These are phyloP conservation scores for Backusella circina DNA, from an alignment of 192 early-diverging fungal genomes.

Conservation along the genomic window DNA sequence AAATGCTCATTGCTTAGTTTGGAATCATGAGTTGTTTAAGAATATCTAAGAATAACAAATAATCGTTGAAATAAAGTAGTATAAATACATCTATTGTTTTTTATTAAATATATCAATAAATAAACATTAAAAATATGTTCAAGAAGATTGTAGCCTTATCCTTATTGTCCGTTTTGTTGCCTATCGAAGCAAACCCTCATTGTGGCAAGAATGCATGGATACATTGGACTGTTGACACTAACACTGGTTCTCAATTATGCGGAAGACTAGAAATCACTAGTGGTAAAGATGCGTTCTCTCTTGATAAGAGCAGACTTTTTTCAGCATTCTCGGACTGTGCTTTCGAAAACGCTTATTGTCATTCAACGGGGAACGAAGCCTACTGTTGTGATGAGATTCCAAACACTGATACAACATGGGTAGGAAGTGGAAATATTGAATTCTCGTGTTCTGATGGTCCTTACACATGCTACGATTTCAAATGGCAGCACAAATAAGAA, in stretches of 20 bases:
- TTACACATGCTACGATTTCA: not conserved
- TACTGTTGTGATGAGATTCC: not conserved
- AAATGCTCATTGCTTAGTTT: not conserved
- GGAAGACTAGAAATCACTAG: not conserved
- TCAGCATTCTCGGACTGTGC: not conserved
- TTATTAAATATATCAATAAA: not conserved
- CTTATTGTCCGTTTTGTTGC: not conserved
- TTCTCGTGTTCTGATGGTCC: not conserved
- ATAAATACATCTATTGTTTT: not conserved
- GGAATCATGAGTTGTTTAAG: not conserved
- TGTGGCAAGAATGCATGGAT: not conserved
- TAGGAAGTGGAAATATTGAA: not conserved
- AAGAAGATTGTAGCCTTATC: not conserved
- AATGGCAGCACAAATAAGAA: not conserved
- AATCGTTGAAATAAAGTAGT: not conserved
- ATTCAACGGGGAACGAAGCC: not conserved
- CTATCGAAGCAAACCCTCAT: not conserved
- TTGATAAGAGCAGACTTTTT: not conserved
- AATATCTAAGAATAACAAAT: not conserved
- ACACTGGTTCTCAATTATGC: not conserved
- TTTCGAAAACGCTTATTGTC: not conserved
- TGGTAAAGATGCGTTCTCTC: not conserved
- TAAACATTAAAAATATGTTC: not conserved
- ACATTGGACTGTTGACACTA: not conserved
- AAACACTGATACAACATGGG: not conserved